A percentile compares a stretch with the other conserved stretches of the same genome.
phyloP scores from a whole-genome alignment of 169 alveolate genomes.

The Eimeria mitis region DNA sequence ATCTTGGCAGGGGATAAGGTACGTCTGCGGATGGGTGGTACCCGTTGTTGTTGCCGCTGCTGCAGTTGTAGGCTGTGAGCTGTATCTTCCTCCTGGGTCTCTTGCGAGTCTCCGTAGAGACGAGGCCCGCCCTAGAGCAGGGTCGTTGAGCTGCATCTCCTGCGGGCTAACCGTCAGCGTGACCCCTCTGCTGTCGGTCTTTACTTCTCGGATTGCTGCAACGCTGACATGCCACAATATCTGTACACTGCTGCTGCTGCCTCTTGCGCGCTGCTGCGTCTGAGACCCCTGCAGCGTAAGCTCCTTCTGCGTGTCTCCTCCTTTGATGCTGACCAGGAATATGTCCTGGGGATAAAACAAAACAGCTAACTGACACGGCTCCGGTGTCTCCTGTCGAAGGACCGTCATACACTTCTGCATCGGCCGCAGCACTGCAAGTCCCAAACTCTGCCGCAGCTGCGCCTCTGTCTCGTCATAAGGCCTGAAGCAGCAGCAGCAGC shows the following conservation, averaged over 20 bases:
- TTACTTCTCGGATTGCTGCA: constrained; percentile 7
- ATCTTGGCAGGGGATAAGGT: constrained; percentile 64
- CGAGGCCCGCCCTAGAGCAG: constrained; percentile 17
- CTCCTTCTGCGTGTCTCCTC: not conserved
- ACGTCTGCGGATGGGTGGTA: not conserved
- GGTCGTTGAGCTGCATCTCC: not conserved
- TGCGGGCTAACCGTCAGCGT: not conserved
- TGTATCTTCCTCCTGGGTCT: not conserved
- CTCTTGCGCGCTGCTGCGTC: not conserved
- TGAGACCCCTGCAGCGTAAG: not conserved
- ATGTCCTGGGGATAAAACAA: constrained; percentile 74
- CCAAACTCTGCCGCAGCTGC: constrained; percentile 76
- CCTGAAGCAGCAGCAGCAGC: constrained; percentile 47
- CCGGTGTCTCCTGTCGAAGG: constrained; percentile 39
- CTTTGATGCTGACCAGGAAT: constrained; percentile 24
- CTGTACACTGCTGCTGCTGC: constrained; percentile 2
- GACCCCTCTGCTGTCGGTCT: constrained; percentile 30
- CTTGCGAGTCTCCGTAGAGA: not conserved
- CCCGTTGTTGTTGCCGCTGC: not conserved
- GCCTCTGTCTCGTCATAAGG: constrained; percentile 81
- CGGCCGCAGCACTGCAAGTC: constrained; percentile 61
- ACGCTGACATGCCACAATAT: constrained; percentile 74
- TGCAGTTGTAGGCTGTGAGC: not conserved
- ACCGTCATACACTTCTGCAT: constrained; percentile 66
- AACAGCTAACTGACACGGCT: constrained; percentile 40